Percentiles rank a stretch among this genome's conserved stretches.
phyloP scores from a whole-genome alignment of 2,329 filamentous ascomycete species.

The Colletotrichum sp. region DNA sequence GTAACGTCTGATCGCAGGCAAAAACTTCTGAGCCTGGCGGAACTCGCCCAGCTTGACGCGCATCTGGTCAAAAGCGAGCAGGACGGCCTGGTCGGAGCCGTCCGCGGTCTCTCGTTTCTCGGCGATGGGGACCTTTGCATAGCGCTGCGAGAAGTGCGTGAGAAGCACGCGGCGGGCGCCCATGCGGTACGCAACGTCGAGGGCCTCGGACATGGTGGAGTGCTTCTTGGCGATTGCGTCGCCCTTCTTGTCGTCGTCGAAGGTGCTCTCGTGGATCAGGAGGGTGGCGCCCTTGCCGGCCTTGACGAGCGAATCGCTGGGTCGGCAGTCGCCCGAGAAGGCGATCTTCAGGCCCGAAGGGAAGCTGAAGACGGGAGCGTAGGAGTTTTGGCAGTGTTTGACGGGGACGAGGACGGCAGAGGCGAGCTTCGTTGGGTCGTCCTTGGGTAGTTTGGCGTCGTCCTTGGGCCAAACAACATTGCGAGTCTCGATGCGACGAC shows the following conservation, averaged over 20 bases:
- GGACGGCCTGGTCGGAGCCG: slow-evolving; percentile 62
- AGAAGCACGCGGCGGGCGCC: slow-evolving; percentile 78
- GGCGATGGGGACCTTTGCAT: slow-evolving; percentile 73
- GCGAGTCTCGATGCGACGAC: slow-evolving; percentile 48
- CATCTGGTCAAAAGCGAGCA: slow-evolving; percentile 84
- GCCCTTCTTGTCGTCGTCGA: slow-evolving; percentile 80
- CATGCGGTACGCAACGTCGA: slow-evolving; percentile 80
- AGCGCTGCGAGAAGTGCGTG: slow-evolving; percentile 95
- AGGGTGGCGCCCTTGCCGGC: slow-evolving; percentile 81
- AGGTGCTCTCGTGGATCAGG: slow-evolving; percentile 94
- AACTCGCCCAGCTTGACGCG: slow-evolving; percentile 74
- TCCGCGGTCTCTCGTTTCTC: slow-evolving; percentile 39
- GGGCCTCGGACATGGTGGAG: slow-evolving; percentile 84
- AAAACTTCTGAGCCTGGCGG: slow-evolving; percentile 66
- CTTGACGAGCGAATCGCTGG: slow-evolving; percentile 69
- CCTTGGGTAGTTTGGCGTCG: slow-evolving; percentile 42
- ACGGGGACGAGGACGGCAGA: slow-evolving; percentile 73
- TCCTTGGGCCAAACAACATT: slow-evolving; percentile 7
- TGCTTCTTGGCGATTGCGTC: slow-evolving; percentile 91
- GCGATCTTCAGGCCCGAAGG: slow-evolving; percentile 82
- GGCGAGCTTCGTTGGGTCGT: slow-evolving; percentile 61
- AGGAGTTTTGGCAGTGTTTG: slow-evolving; percentile 78
- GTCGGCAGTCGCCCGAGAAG: slow-evolving; percentile 94
- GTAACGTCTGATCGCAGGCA: slow-evolving; percentile 62
- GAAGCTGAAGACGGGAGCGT: slow-evolving; percentile 80